Evolutionary conservation across 495 filamentous ascomycete species (phyloP), one percentile per base, ranked within the genome.

Genomic region (Gamarada debralockiae): DNA sequence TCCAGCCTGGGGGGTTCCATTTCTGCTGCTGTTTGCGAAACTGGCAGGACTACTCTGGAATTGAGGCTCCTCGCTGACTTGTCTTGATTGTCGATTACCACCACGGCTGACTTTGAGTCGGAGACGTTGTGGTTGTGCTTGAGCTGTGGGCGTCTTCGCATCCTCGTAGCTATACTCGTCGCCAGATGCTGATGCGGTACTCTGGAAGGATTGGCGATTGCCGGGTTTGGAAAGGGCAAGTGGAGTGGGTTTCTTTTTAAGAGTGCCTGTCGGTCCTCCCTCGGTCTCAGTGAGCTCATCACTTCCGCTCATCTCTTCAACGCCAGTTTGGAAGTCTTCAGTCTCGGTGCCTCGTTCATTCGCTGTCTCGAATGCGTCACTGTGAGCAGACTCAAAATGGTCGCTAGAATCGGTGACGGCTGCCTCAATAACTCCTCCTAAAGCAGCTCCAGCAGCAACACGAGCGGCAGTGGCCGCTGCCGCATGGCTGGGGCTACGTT

Each of bases 261-360:
- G 14, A 14, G 22, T 56, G 48, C 67, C 70, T 23, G 70, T 70
- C 0, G 77, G 62, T 50, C 67, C 44, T 27, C 21, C 77, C 62
- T 97, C 92, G 12, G 92, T 97, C 71, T 98, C 93, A 0, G 93
- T 97, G 18, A 89, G 73, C 17, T 85, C 87, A 45, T 85, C 86
- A 65, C 85, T 90, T 53, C 86, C 87, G 31, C 86, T 88, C 49
- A 86, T 80, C 59, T 95, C 82, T 68, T 97, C 93, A 17, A 81
- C 76, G 20, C 89, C 90, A 13, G 93, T 97, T 65, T 95, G 87
- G 81, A 96, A 96, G 41, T 90, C 89, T 53, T 97, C 93, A 25
- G 89, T 96, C 69, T 96, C 92, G 4, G 86, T 90, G 31, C 74
- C 87, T 2, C 80, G 79, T 69, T 95, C 90, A 56, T 90, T 85